These are phyloP conservation scores for Dictyophora rubrovolvata DNA, from an alignment of 768 basidiomycete genomes.

Conservation along the genomic window DNA sequence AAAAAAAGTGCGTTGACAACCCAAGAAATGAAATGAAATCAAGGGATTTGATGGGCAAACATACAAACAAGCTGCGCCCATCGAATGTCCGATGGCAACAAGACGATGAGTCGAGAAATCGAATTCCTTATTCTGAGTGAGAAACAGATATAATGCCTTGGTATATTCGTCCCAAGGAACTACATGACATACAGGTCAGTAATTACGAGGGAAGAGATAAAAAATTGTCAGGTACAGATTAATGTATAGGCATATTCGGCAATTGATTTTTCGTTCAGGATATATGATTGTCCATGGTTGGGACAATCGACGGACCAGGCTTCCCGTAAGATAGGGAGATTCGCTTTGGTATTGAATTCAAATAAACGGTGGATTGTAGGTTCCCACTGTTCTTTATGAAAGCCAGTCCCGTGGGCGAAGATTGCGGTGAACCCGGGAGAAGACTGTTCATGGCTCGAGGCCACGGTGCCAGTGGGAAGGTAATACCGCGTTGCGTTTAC, in stretches of 20 bases:
- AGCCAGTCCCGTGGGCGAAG: slow-evolving; percentile 60
- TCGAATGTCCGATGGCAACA: slow-evolving; percentile 58
- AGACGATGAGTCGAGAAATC: slow-evolving; percentile 39
- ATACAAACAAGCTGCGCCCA: slow-evolving; percentile 58
- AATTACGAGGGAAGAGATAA: neutral
- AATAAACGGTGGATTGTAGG: slow-evolving; percentile 42
- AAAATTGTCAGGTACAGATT: slow-evolving; percentile 28
- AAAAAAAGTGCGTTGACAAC: neutral
- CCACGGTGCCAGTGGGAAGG: slow-evolving; percentile 20
- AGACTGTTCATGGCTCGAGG: slow-evolving; percentile 22
- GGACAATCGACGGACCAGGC: slow-evolving; percentile 67
- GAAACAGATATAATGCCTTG: slow-evolving; percentile 45
- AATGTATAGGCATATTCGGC: slow-evolving; percentile 35
- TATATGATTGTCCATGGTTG: slow-evolving; percentile 57
- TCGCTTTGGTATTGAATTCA: slow-evolving; percentile 16
- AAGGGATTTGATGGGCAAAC: slow-evolving; percentile 14
- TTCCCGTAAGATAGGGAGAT: slow-evolving; percentile 34
- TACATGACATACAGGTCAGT: slow-evolving; percentile 14
- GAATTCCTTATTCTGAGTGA: slow-evolving; percentile 26
- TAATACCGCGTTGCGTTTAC: slow-evolving; percentile 42
- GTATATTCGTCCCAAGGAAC: slow-evolving; percentile 61
- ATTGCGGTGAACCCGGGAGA: slow-evolving; percentile 40
- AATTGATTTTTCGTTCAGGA: slow-evolving; percentile 37
- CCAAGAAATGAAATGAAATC: neutral
- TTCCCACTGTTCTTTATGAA: slow-evolving; percentile 69